phyloP scores from a whole-genome alignment of 2,329 filamentous ascomycete genomes.

The Alternaria burnsii region DNA sequence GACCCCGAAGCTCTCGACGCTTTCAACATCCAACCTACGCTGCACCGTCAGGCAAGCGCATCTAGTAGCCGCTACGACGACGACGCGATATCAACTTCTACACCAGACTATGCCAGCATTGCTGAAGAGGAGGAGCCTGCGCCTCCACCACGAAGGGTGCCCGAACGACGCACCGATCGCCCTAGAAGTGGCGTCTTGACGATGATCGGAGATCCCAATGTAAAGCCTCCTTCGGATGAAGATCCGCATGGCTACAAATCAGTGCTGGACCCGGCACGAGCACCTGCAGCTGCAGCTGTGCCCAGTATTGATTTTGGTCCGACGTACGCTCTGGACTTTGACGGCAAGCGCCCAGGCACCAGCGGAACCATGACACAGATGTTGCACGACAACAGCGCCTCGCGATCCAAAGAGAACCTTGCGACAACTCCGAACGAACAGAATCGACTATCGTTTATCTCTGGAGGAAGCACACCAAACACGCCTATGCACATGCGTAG shows the following conservation, averaged over 20 bases:
- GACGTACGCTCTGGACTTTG: constrained; percentile 73
- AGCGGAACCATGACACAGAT: constrained; percentile 60
- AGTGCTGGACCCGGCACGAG: constrained; percentile 27
- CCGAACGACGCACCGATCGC: constrained; percentile 67
- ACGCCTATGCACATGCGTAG: constrained; percentile 54
- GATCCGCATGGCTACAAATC: constrained; percentile 58
- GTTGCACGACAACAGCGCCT: constrained; percentile 36
- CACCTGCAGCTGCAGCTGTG: constrained; percentile 64
- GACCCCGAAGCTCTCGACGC: constrained; percentile 56
- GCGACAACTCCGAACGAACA: constrained; percentile 38
- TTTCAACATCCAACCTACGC: constrained; percentile 41
- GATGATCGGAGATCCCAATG: constrained; percentile 70
- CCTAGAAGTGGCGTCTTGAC: constrained; percentile 82
- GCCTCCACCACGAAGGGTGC: constrained; percentile 48
- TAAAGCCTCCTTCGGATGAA: constrained; percentile 53
- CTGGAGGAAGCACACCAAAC: constrained; percentile 48
- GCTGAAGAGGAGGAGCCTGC: constrained; percentile 45
- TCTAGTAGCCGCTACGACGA: constrained; percentile 68
- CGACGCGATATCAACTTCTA: constrained; percentile 69
- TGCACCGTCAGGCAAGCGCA: constrained; percentile 46
- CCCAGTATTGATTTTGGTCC: constrained; percentile 86
- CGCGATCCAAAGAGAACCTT: constrained; percentile 47
- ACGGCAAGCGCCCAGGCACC: constrained; percentile 63
- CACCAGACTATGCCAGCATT: constrained; percentile 82
- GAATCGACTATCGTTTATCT: constrained; percentile 40